These are phyloP conservation scores for Aspergillus proliferans DNA, from an alignment of 2,329 filamentous ascomycete species.

Conservation along the genomic window DNA sequence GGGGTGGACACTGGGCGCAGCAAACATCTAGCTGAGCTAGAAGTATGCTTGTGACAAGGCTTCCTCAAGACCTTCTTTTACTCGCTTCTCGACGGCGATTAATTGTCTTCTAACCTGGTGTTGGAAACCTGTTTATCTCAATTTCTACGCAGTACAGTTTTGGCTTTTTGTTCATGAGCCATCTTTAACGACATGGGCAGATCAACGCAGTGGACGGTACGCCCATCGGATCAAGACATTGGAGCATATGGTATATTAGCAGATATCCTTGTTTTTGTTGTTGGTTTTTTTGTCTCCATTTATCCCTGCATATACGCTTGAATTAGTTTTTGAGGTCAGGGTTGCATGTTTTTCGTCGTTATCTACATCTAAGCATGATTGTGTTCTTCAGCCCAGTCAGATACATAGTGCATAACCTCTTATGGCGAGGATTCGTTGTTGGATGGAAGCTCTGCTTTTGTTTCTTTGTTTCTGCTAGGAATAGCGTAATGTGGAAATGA, in stretches of 20 bases:
- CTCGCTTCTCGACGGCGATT: slow-evolving; percentile 16
- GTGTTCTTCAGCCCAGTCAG: slow-evolving; percentile 7
- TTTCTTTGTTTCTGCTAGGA: slow-evolving; percentile 4
- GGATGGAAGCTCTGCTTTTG: slow-evolving; percentile 1
- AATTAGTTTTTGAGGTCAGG: background rate
- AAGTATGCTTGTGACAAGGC: background rate
- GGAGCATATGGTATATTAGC: slow-evolving; percentile 33
- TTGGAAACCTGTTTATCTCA: slow-evolving; percentile 19
- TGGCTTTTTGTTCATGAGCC: slow-evolving; percentile 9
- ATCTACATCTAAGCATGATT: background rate
- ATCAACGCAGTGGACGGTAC: slow-evolving; percentile 17
- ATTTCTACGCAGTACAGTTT: slow-evolving; percentile 14
- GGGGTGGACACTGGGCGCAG: slow-evolving; percentile 38
- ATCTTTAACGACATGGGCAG: slow-evolving; percentile 10
- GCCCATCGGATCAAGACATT: slow-evolving; percentile 16
- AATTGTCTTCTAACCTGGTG: slow-evolving; percentile 29
- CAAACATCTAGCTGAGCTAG: slow-evolving; percentile 27
- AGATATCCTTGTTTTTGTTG: slow-evolving; percentile 17
- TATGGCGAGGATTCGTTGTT: slow-evolving; percentile 3
- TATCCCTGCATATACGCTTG: slow-evolving; percentile 11
- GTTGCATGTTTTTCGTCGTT: background rate
- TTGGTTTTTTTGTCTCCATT: background rate
- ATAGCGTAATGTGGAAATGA: slow-evolving; percentile 8
- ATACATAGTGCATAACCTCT: slow-evolving; percentile 6
- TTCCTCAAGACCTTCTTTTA: slow-evolving; percentile 6